Evolutionary conservation across 805 yeast species (phyloP), one percentile per base, ranked within the genome.

Genomic region (Candida ulmi): DNA sequence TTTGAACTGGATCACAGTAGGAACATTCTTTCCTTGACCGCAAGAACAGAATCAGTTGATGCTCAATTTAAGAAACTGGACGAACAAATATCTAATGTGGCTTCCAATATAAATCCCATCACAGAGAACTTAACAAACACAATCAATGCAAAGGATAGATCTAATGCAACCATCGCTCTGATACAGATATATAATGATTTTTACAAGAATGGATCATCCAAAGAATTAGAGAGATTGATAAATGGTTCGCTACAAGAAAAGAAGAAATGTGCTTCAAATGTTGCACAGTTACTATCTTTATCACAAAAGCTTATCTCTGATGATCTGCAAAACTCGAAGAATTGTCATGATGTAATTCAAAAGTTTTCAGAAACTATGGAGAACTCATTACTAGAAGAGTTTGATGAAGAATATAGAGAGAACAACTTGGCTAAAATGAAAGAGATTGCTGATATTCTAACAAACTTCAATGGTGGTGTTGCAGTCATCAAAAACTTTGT

Each of bases 401-500:
- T 91, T 50, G 83, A 81, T 50, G 68, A 72, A 18, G 87, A 88
- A n/a, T 85, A 84, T 49, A 75, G 78, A 41, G 75, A 74, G 19
- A 80, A 78, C 44, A 82, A 87, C 49, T 74, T 78, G 49, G 66
- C 68, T n/a, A 76, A 75, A 39, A 80, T 93, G 83, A 79, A 76
- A 51, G 88, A 81, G 41, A 74, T 80, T 19, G 87, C 96, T 0
- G 77, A 76, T 37, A 75, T 88, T 15, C 67, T 90, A 36, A 74
- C 79, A 38, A 85, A 80, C 44, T 91, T 80, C 65, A 90, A 91
- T 55, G 91, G 88, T 16, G 96, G 96, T 11, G 71, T 76, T 11
- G 80, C 83, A 42, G 91, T 90, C 8, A 83, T 87, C 8, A 87
- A 82, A 55, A 78, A 82, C 36, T 91, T 86, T 62, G 84, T 90